Base-by-base conservation (phyloP, 495 filamentous ascomycete species). In the Penicillium fimorum region DNA sequence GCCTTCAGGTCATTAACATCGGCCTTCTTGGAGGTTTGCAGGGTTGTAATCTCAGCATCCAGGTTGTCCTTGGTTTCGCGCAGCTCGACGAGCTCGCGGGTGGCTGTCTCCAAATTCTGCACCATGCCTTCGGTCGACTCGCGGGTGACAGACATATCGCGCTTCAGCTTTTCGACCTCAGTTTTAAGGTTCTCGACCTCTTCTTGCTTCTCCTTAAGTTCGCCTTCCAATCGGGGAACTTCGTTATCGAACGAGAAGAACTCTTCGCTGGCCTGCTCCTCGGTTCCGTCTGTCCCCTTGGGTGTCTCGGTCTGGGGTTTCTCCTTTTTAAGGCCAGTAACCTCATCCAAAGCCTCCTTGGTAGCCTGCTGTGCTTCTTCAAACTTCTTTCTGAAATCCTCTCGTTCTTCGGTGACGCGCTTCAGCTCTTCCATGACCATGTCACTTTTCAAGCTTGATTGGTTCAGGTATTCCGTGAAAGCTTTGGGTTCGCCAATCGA, bases 371-470 rank as follows among this genome's bases (percentile, higher is more conserved):
- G 82, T 4, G 87, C 81, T 48, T 87, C 84, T 10, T 87, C 84
- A 9, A 86, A 70, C 62, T 88, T 92, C 61, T 84, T 86, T 62
- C 90, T 96, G 61, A 84, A 83, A 9, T 82, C 81, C 66, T 97
- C 92, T 32, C 87, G 84, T 60, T 97, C 95, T 24, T 77, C 80
- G 0, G 91, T 85, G 0, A 96, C 84, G 0, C 91, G 82, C 73
- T 91, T 96, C n/a, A 96, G 76, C 68, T 98, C 94, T 17, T 96
- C 88, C 79, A 91, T 81, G 2, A 94, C 84, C 85, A 98, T 90
- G 59, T 96, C 91, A 10, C 86, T 84, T 59, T 92, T 92, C 25
- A 91, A 72, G 50, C 87, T 90, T 38, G 96, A 74, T 70, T 96
- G 91, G 59, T 87, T 94, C n/a, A 98, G 79, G 67, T 97, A 98